Evolutionary conservation across 1,284 basidiomycete species (phyloP).

Genomic region (Ustilago curta): DNA sequence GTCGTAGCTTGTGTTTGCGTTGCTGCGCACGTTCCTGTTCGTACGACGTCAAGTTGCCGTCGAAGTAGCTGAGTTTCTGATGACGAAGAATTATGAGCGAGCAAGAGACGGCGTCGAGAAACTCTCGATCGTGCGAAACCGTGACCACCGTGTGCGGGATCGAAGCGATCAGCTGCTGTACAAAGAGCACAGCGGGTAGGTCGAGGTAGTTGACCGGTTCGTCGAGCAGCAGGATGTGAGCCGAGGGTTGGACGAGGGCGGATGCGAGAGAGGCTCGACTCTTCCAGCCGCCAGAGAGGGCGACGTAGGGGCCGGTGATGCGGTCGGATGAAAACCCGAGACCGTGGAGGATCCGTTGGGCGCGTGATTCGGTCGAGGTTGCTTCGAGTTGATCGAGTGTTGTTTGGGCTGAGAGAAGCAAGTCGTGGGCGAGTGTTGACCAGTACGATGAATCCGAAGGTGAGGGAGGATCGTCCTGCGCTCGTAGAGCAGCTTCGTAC

Average conservation of each 20-base stretch:
- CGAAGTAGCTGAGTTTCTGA: constrained; percentile 75
- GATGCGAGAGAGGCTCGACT: constrained; percentile 74
- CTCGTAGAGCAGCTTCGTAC: constrained; percentile 66
- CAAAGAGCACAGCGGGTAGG: constrained; percentile 70
- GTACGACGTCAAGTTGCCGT: constrained; percentile 75
- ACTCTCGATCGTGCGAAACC: constrained; percentile 79
- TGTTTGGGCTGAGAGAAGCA: constrained; percentile 68
- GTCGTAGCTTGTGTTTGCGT: constrained; percentile 72
- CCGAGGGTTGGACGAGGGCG: constrained; percentile 70
- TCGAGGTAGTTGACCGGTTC: constrained; percentile 72
- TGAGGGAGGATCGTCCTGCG: neutral
- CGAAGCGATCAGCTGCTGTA: constrained; percentile 74
- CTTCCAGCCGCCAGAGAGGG: constrained; percentile 79
- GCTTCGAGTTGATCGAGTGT: constrained; percentile 69
- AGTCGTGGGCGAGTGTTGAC: constrained; percentile 62
- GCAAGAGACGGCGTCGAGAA: constrained; percentile 77
- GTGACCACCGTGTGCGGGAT: constrained; percentile 74
- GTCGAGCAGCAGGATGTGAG: constrained; percentile 71
- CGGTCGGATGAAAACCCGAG: constrained; percentile 76
- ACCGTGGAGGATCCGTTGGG: constrained; percentile 75
- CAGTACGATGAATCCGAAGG: constrained; percentile 45
- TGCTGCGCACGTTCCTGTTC: constrained; percentile 74
- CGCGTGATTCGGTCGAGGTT: constrained; percentile 74
- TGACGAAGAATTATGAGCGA: constrained; percentile 78
- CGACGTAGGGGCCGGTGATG: constrained; percentile 72